Evolutionary conservation across 805 yeast species (phyloP).

Genomic region (Myxozyma mucilagina): DNA sequence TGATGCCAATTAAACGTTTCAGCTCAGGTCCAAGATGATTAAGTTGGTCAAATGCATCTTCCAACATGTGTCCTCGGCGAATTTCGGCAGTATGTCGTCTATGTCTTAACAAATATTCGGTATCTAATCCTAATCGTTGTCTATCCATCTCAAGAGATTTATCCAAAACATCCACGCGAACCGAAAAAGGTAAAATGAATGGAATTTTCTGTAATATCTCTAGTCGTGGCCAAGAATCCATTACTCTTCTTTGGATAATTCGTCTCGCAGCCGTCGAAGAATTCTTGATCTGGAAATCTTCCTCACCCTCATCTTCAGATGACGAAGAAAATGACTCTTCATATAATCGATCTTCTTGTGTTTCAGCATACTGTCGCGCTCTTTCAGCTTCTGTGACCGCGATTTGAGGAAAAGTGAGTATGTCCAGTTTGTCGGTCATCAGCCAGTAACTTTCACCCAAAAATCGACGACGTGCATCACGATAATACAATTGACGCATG

Average conservation of each 20-base stretch:
- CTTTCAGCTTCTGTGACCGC: slow-evolving; percentile 50
- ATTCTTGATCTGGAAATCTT: slow-evolving; percentile 8
- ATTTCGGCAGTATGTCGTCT: slow-evolving; percentile 50
- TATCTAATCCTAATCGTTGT: slow-evolving; percentile 30
- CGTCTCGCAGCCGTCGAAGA: slow-evolving; percentile 12
- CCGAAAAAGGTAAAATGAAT: slow-evolving; percentile 73
- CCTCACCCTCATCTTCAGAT: slow-evolving; percentile 15
- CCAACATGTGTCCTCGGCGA: slow-evolving; percentile 66
- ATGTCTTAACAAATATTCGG: slow-evolving; percentile 28
- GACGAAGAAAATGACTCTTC: slow-evolving; percentile 12
- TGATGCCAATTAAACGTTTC: slow-evolving; percentile 61
- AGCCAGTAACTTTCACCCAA: slow-evolving; percentile 59
- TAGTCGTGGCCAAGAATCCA: slow-evolving; percentile 37
- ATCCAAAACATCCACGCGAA: slow-evolving; percentile 73
- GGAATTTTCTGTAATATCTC: slow-evolving; percentile 67
- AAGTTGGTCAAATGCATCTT: slow-evolving; percentile 70
- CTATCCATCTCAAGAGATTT: slow-evolving; percentile 59
- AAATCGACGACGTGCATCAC: slow-evolving; percentile 62
- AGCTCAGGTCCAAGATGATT: slow-evolving; percentile 55
- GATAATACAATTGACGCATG: slow-evolving; percentile 62
- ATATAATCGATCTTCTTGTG: slow-evolving; percentile 26
- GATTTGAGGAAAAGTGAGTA: slow-evolving; percentile 43
- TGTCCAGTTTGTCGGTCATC: slow-evolving; percentile 40
- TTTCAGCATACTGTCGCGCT: slow-evolving; percentile 24
- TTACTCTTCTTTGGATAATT: slow-evolving; percentile 8